Percentiles rank a stretch among this genome's conserved stretches.
These are phyloP conservation scores for Triticum timopheevii DNA, from an alignment of 176 grass and related monocot species.

Conservation along the genomic window DNA sequence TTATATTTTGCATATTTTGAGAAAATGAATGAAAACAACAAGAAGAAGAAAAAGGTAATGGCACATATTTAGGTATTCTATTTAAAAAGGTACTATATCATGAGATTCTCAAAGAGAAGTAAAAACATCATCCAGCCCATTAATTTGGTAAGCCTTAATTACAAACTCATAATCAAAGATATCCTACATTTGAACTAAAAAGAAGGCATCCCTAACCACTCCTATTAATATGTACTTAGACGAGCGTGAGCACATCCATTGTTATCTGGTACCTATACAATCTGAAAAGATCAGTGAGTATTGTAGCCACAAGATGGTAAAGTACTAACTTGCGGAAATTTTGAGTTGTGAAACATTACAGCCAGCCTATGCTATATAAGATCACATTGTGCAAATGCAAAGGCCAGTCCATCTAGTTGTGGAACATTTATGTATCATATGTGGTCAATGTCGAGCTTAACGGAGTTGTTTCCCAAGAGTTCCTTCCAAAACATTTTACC, in stretches of 20 bases:
- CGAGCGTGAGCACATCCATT: neutral
- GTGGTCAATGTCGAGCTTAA: neutral
- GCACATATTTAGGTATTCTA: neutral
- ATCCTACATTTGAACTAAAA: conserved; percentile 8
- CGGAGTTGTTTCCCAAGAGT: neutral
- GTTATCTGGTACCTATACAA: neutral
- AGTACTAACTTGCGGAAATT: neutral
- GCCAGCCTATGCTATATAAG: conserved; percentile 3
- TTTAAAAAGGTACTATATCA: too few relatives aligned
- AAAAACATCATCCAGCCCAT: neutral
- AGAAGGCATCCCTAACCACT: neutral
- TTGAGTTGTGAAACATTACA: conserved; percentile 12
- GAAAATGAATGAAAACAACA: neutral
- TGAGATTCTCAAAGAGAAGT: neutral
- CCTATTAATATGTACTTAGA: neutral
- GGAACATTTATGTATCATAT: neutral
- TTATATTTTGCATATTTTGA: neutral
- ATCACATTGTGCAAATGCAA: neutral
- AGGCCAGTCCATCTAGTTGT: neutral
- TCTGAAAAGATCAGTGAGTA: neutral
- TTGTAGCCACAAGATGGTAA: neutral
- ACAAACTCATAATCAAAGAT: neutral
- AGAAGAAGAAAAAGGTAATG: neutral
- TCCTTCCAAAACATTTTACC: neutral
- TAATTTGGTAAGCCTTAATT: neutral